Base-by-base conservation (phyloP, 2,329 filamentous ascomycete genomes). In the Colletotrichum chlorophyti region DNA sequence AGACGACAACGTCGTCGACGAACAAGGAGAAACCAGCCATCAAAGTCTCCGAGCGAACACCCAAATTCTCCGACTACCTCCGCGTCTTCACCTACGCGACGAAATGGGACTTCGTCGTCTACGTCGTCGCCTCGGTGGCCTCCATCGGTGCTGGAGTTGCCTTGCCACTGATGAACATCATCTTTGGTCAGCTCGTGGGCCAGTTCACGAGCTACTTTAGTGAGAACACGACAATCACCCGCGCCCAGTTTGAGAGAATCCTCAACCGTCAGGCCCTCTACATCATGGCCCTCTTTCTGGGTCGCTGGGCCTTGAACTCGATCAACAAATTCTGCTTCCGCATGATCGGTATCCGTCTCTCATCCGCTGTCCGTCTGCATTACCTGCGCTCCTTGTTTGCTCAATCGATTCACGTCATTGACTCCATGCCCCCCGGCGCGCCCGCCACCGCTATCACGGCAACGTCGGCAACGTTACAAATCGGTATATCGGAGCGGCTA, bases 281-380 rank as follows among this genome's bases (percentile, higher is more conserved):
- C 70, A 86, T 92, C 65, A 82, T 92, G 52, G 85, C 85, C 53
- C 76, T 93, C 6, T 93, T 92, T 69, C 71, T 92, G 35, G 88
- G 76, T 12, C 85, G 88, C 43, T 87, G 90, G 63, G 67, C 75
- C 15, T 74, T 90, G 35, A 84, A 83, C 59, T 91, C 91, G 62
- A 74, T 87, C 58, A 82, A 82, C 63, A 84, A 83, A 79, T 84
- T 87, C 65, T 75, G 76, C 32, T 86, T 86, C 62, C 83, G 85
- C 19, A 81, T 87, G 70, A 84, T 86, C 58, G 84, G 84, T 21
- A 83, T 87, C 54, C 79, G 84, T 26, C 77, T 87, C 63, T 87
- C 85, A 5, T 83, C 85, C 2, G 83, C 79, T 14, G 79, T 85
- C 12, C 78, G 82, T 21, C 71, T 83, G 11, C 74, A 79, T 46